These are phyloP conservation scores for Candida sp. DNA, from an alignment of 1,139 yeast genomes.

Conservation along the genomic window DNA sequence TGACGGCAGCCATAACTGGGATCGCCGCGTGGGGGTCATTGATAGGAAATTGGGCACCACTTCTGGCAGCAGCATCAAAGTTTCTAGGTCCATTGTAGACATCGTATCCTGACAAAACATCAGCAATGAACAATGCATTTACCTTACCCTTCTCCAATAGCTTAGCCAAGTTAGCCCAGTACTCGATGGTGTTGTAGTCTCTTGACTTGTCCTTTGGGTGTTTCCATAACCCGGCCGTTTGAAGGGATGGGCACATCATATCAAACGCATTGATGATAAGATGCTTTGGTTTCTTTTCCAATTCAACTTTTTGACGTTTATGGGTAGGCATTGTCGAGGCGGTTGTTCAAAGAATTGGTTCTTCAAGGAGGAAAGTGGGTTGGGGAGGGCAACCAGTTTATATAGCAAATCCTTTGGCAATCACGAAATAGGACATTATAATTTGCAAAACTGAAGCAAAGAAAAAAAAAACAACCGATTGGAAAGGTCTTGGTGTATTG, in stretches of 20 bases:
- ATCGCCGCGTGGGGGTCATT: conserved; percentile 45
- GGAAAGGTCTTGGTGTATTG: background rate
- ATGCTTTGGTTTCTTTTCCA: conserved; percentile 11
- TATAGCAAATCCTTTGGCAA: background rate
- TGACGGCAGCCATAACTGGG: conserved; percentile 46
- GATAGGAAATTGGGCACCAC: conserved; percentile 48
- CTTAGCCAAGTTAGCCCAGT: conserved; percentile 50
- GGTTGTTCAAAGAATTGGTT: background rate
- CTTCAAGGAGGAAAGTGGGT: too few relatives aligned
- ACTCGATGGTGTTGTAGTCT: conserved; percentile 39
- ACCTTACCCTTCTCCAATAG: conserved; percentile 48
- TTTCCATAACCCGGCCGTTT: conserved; percentile 42
- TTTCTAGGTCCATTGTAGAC: conserved; percentile 43
- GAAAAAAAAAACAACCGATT: background rate
- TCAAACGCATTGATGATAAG: conserved; percentile 43
- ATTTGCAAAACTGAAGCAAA: background rate
- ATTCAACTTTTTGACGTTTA: conserved; percentile 15
- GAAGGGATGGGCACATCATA: conserved; percentile 41
- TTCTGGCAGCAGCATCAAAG: conserved; percentile 34
- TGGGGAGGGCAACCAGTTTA: too few relatives aligned
- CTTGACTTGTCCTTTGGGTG: conserved; percentile 42
- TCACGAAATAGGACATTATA: background rate
- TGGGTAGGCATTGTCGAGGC: conserved; percentile 3
- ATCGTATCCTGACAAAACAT: conserved; percentile 46
- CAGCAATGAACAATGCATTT: conserved; percentile 49